Evolutionary conservation across 2,329 filamentous ascomycete genomes (phyloP).

Genomic region (Camillea tinctor): DNA sequence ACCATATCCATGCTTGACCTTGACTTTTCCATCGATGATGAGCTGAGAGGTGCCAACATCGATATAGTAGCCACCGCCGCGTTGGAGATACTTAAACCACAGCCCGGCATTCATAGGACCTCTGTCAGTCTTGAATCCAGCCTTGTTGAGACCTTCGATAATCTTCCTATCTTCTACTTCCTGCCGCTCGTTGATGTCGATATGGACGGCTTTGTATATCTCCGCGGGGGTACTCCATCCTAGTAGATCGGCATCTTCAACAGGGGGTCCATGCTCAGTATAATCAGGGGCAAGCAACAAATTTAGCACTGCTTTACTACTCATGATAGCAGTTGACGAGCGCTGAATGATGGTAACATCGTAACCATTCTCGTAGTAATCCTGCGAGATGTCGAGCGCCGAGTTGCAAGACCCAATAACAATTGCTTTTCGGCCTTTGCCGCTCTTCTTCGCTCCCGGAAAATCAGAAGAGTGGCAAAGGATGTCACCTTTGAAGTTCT

Average conservation of each 20-base stretch:
- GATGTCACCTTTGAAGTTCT: slow-evolving; percentile 49
- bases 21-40: slow-evolving; percentile 56
- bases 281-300: slow-evolving; percentile 53
- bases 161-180: slow-evolving; percentile 36
- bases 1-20: slow-evolving; percentile 50
- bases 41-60: slow-evolving; percentile 54
- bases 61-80: slow-evolving; percentile 61
- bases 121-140: slow-evolving; percentile 57
- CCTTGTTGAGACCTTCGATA: slow-evolving; percentile 50
- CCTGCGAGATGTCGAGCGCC: slow-evolving; percentile 58
- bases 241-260: slow-evolving; percentile 65
- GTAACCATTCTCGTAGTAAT: slow-evolving; percentile 57
- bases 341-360: slow-evolving; percentile 61
- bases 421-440: slow-evolving; percentile 48
- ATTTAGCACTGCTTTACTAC: slow-evolving; percentile 47
- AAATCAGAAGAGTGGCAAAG: slow-evolving; percentile 57
- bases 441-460: slow-evolving; percentile 39
- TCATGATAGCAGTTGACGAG: slow-evolving; percentile 55
- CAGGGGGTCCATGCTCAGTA: slow-evolving; percentile 52
- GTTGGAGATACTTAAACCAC: slow-evolving; percentile 58
- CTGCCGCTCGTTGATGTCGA: slow-evolving; percentile 40
- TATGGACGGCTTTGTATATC: slow-evolving; percentile 59
- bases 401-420: slow-evolving; percentile 60
- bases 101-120: slow-evolving; percentile 56
- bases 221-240: slow-evolving; percentile 57